Base-by-base conservation (phyloP, 1,139 yeast species). In the Geotrichum citri-aurantii region DNA sequence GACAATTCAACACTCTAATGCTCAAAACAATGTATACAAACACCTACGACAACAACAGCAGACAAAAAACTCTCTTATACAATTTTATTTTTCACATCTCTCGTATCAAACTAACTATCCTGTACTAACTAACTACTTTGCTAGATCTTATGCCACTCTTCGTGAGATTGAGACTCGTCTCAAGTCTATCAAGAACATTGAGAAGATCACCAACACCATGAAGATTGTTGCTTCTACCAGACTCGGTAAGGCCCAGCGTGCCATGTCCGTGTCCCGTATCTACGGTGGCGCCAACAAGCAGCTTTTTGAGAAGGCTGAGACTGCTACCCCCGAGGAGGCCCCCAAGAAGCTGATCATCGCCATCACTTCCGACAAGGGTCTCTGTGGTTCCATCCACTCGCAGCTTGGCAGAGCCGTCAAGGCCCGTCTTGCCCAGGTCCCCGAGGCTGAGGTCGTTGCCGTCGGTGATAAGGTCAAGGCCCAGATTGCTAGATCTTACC, bases 131-230 rank as follows among this genome's bases (percentile, higher is more conserved):
- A 5, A 11, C 26, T 19, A 7, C 11, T 50, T 51, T 17, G n/a
- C 27, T 65, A 88, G 97, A 87, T 85, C 85, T 81, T 92, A 90
- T 82, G 99, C 99, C 73, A 93, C 99, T 70, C 84, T 93, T 75
- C 92, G 98, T 81, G 99, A 93, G 79, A 95, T 93, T 74, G 99
- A 93, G 81, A 88, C 83, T 77, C 95, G 99, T 82, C 86, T 93
- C 76, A 93, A 93, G 82, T 90, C 97, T 66, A 93, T 93, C 76
- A 93, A 92, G 82, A 93, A 93, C 83, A 93, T 93, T 76, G 98
- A 93, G 80, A 93, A 93, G 82, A 93, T 93, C 79, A 93, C 99
- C 80, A 93, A 93, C 81, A 93, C 99, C 77, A 93, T 93, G 99
- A 93, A 92, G 82, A 87, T 95, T 78, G 99, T 93, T 71, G 99